Base-by-base conservation (phyloP, 2,329 filamentous ascomycete species). In the Fusarium papillatum region DNA sequence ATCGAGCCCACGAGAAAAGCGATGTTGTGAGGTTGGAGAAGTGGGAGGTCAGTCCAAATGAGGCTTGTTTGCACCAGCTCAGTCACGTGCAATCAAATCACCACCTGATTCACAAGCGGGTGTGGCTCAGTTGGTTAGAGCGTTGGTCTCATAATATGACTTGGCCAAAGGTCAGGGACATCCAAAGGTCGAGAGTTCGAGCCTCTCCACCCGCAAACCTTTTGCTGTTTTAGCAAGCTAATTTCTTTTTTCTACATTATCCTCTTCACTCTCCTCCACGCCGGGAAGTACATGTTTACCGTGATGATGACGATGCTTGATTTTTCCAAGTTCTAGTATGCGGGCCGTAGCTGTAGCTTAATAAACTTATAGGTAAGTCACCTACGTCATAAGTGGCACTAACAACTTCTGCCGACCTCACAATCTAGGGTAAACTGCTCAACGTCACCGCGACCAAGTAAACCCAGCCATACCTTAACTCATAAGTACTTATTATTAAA, bases 161-260 rank as follows among this genome's bases (percentile, higher is more conserved):
- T 16, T 39, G 43, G 22, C 64, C 70, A 2, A 19, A 74, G 53
- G 61, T 68, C 50, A 55, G 72, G 63, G 72, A 55, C 9, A 74
- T 74, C 72, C 72, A 75, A 74, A 74, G 72, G 72, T 74, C 72
- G 72, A 75, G 72, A 75, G 72, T 74, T 74, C 72, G 72, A 74
- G 70, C 72, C 72, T 74, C 72, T 66, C 72, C 65, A 69, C 61
- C 69, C 72, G 75, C 72, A 74, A 19, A 19, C 26, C 14, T 66
- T 65, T 65, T 64, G 41, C 43, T 26, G 0, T 22, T 29, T 7
- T 7, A 19, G 5, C 43, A 48, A 16, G 14, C 36, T 38, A 17
- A 4, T 26, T 19, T 50, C 16, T 26, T 50, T 50, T 50, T 19
- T 9, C 9, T 17, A 6, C 26, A 17, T 9, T 5, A 3, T 19